These are phyloP conservation scores for Dunaliella sp. DNA, from an alignment of 139 green algal species.

Conservation along the genomic window DNA sequence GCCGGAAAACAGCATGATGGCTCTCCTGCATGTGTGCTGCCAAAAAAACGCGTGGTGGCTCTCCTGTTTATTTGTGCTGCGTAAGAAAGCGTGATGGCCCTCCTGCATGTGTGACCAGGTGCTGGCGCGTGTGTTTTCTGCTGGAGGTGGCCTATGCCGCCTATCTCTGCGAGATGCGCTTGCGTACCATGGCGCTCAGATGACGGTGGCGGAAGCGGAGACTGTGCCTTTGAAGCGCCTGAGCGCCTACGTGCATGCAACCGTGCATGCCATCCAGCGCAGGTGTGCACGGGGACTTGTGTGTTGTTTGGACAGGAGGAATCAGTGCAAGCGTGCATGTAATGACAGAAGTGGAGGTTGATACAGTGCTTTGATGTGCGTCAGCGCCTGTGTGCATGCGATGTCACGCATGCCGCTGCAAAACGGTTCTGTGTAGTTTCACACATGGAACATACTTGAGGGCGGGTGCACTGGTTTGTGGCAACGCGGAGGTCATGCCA, in stretches of 20 bases:
- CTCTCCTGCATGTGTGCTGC: neutral
- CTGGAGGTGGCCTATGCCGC: slow-evolving; percentile 28
- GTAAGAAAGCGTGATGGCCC: neutral
- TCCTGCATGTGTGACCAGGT: slow-evolving; percentile 7
- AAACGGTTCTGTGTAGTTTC: too few relatives aligned
- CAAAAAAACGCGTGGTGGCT: neutral
- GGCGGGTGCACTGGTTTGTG: too few relatives aligned
- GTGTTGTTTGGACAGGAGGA: too few relatives aligned
- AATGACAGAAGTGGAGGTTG: too few relatives aligned
- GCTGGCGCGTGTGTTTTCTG: slow-evolving; percentile 25
- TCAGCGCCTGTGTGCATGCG: too few relatives aligned
- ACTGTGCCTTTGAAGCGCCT: slow-evolving; percentile 14
- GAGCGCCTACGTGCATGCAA: slow-evolving; percentile 13
- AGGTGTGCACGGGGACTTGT: slow-evolving; percentile 20
- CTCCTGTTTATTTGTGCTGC: neutral
- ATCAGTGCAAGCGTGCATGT: too few relatives aligned
- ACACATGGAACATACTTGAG: too few relatives aligned
- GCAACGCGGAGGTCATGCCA: too few relatives aligned
- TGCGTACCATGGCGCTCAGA: slow-evolving; percentile 29
- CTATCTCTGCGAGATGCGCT: slow-evolving; percentile 42
- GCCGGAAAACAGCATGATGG: neutral
- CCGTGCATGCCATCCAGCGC: slow-evolving; percentile 31
- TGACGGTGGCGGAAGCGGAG: slow-evolving; percentile 25
- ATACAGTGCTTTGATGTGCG: too few relatives aligned
- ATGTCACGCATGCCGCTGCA: too few relatives aligned